phyloP scores from a whole-genome alignment of 768 basidiomycete genomes.

The Boletus sp. region DNA sequence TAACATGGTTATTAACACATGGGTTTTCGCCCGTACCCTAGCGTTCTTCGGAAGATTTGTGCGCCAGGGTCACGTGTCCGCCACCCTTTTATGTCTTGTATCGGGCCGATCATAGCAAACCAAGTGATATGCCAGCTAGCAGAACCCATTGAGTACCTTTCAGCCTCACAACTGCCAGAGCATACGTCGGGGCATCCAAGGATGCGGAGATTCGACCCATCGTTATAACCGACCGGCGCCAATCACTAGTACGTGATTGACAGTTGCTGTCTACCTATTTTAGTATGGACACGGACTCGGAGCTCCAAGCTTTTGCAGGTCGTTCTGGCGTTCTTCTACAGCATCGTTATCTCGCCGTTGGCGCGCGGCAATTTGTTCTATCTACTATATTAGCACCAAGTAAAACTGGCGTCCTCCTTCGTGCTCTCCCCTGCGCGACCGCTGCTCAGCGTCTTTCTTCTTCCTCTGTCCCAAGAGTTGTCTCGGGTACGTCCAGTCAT shows the following conservation, averaged over 20 bases:
- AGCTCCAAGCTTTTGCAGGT: not conserved
- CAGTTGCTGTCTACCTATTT: too few species aligned
- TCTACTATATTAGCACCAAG: not conserved
- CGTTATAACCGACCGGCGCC: not conserved
- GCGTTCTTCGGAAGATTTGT: too few species aligned
- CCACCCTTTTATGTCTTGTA: too few species aligned
- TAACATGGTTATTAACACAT: too few species aligned
- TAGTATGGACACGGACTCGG: not conserved
- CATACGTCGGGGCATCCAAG: not conserved
- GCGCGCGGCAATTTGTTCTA: not conserved
- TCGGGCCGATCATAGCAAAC: not conserved
- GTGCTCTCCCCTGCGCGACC: not conserved
- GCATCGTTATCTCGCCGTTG: not conserved
- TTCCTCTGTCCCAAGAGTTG: not conserved
- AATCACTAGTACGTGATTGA: not conserved
- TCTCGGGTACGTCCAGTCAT: not conserved
- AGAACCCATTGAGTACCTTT: not conserved
- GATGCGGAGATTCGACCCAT: not conserved
- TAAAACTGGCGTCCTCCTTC: too few species aligned
- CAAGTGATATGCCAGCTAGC: not conserved
- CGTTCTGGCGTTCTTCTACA: not conserved
- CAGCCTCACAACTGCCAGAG: not conserved
- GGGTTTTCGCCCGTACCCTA: too few species aligned
- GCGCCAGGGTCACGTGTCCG: too few species aligned
- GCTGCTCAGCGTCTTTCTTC: not conserved